Percentiles rank a stretch among this genome's conserved stretches.
phyloP scores from a whole-genome alignment of 108 stramenopile genomes.

The Nitzschia inconspicua region DNA sequence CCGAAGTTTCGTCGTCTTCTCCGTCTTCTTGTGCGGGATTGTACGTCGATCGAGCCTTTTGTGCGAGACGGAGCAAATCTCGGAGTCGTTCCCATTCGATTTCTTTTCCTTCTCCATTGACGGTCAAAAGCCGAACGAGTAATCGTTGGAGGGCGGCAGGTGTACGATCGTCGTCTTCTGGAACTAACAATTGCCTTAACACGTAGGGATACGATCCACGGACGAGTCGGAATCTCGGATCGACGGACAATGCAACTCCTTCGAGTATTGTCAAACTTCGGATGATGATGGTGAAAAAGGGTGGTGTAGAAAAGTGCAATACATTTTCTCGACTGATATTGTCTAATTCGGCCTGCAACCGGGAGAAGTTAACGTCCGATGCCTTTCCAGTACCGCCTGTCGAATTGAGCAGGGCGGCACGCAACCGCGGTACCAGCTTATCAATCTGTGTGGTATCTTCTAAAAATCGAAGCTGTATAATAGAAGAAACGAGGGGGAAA shows the following conservation, averaged over 20 bases:
- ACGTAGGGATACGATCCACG: conserved; percentile 95
- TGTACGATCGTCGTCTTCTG: conserved; percentile 45
- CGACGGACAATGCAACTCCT: conserved; percentile 85
- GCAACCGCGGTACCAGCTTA: conserved; percentile 71
- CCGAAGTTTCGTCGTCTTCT: conserved; percentile 39
- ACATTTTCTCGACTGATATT: conserved; percentile 75
- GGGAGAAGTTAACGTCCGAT: conserved; percentile 83
- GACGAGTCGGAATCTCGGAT: conserved; percentile 86
- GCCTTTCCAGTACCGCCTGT: conserved; percentile 87
- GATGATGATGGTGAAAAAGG: conserved; percentile 89
- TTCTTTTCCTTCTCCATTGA: conserved; percentile 63
- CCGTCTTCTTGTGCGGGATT: conserved; percentile 50
- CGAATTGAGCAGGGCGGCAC: conserved; percentile 72
- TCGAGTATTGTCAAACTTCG: conserved; percentile 89
- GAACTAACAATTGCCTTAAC: conserved; percentile 61
- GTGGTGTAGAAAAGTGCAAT: conserved; percentile 80
- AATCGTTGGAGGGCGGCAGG: conserved; percentile 69
- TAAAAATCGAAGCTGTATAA: conserved; percentile 73
- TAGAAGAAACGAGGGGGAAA: background rate
- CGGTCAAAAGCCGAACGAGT: conserved; percentile 62
- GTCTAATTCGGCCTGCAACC: conserved; percentile 79
- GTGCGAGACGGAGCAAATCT: conserved; percentile 67
- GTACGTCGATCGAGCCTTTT: conserved; percentile 69
- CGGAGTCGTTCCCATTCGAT: conserved; percentile 68
- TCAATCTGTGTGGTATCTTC: conserved; percentile 82